Conservation (phyloP, 164 flowering plant species). For the Dillenia suffruticosa region DNA sequence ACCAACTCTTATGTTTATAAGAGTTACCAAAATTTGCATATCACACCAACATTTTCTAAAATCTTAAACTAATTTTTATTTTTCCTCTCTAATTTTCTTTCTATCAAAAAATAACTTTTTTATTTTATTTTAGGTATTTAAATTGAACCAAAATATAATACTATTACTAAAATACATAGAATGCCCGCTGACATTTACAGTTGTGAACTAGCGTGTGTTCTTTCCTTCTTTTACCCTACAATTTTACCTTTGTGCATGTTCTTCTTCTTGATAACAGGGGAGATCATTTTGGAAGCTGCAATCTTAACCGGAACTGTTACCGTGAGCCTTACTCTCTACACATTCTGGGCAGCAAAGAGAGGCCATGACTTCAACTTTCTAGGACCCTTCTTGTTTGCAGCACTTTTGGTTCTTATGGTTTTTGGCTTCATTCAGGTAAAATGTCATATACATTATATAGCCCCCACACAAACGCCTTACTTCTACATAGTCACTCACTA, state of each 20-base stretch:
- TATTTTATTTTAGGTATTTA: not conserved
- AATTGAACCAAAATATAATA: no score
- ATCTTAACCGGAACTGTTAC: conserved; percentile 36
- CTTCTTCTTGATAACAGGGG: conserved; percentile 25
- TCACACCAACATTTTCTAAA: no score
- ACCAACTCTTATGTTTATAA: no score
- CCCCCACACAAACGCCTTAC: no score
- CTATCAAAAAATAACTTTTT: not conserved
- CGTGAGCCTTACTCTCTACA: conserved; percentile 45
- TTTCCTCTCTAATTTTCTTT: no score
- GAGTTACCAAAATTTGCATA: no score
- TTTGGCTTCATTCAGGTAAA: conserved; percentile 37
- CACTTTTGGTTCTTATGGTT: conserved; percentile 25
- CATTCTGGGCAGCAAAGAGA: conserved; percentile 51
- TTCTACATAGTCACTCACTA: not conserved
- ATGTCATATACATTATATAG: not conserved
- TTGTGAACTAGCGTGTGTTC: no score
- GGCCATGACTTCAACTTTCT: conserved; percentile 51
- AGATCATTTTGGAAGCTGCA: conserved; percentile 30
- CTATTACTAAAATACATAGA: no score
- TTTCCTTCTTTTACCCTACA: not conserved
- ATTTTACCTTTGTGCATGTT: not conserved
- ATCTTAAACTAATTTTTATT: no score
- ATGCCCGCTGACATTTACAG: no score
- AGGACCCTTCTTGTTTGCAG: conserved; percentile 43